Base-by-base conservation (phyloP, 1,284 basidiomycete genomes). In the Lignosus rhinocerotis region DNA sequence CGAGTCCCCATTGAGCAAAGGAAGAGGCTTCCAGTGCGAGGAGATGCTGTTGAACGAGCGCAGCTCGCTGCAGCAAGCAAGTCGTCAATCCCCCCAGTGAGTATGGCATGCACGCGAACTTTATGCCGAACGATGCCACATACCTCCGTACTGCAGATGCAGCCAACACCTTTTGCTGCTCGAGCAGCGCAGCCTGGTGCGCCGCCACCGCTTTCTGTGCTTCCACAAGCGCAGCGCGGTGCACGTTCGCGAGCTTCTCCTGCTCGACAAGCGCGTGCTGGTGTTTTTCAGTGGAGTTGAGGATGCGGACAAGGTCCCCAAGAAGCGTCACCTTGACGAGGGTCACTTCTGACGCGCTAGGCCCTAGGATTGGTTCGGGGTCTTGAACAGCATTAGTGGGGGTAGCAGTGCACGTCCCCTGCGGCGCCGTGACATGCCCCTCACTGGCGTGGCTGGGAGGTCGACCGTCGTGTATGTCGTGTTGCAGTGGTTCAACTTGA, bases 241-340 rank as follows among this genome's bases (percentile, higher is more conserved):
- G 50, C 10, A 43, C 54, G 39, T 52, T 55, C 33, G 53, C 58
- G 33, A 34, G 44, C 50, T 48, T 21, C 41, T 51, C 41, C 33
- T 60, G 45, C 41, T 52, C 53, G 46, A 53, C 31, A 19, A 42
- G 38, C 17, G 54, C 45, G 19, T 21, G 34, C 19, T 60, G 58
- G 33, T 49, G 48, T 30, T 31, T 19, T n/a, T 46, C 38, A 9
- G 41, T 42, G 2, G 51, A n/a, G 39, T 14, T 4, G 33, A 60
- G 38, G 33, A 47, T 44, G 48, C 53, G 53, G 16, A 42, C 54
- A n/a, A 56, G 58, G 25, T 48, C 44, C 6, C 43, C 54, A 17
- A 60, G 45, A 39, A 55, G 45, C 32, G 54, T 56, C 41, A 45
- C 54, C 21, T 56, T 47, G 19, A 56, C 54, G 49, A 51, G 38